Percentiles rank a stretch among this genome's conserved stretches.
Conservation (phyloP, 345 rosid genomes). For the Conringia planisiliqua region DNA sequence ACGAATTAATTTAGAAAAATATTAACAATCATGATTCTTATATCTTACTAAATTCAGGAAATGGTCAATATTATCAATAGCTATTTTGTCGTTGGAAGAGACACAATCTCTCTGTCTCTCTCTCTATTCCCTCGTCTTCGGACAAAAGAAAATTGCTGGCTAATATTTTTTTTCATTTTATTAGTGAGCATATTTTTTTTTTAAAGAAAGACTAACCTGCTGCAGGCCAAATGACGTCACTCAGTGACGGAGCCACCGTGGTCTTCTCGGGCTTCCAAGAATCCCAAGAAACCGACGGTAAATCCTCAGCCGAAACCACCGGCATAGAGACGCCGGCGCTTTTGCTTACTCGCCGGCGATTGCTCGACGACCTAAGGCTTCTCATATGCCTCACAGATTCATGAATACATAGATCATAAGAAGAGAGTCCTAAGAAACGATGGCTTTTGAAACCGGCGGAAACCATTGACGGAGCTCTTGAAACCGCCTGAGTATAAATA, state of each 20-base stretch:
- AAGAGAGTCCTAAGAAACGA: slow-evolving; percentile 10
- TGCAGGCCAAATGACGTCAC: slow-evolving; percentile 90
- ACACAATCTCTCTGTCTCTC: slow-evolving; percentile 9
- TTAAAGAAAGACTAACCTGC: slow-evolving; percentile 41
- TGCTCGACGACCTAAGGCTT: slow-evolving; percentile 10
- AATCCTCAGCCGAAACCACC: slow-evolving; percentile 25
- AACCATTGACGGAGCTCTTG: slow-evolving; percentile 4
- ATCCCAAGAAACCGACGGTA: slow-evolving; percentile 47
- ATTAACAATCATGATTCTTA: neutral
- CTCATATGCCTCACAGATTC: slow-evolving; percentile 16
- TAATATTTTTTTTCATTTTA: neutral
- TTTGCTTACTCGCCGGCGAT: slow-evolving; percentile 11
- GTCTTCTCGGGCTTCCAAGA: slow-evolving; percentile 63
- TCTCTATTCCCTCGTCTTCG: slow-evolving; percentile 19
- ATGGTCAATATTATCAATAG: slow-evolving; percentile 17
- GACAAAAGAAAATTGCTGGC: slow-evolving; percentile 7
- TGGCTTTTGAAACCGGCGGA: neutral
- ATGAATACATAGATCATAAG: slow-evolving; percentile 19
- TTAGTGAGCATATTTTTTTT: neutral
- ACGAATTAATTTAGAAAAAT: neutral
- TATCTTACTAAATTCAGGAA: neutral
- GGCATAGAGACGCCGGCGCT: slow-evolving; percentile 14
- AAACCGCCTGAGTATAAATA: neutral
- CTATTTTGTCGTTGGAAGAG: slow-evolving; percentile 19
- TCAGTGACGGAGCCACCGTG: slow-evolving; percentile 42